Conservation (phyloP, 441 rosid genomes). For the Pelargonium citronellum region DNA sequence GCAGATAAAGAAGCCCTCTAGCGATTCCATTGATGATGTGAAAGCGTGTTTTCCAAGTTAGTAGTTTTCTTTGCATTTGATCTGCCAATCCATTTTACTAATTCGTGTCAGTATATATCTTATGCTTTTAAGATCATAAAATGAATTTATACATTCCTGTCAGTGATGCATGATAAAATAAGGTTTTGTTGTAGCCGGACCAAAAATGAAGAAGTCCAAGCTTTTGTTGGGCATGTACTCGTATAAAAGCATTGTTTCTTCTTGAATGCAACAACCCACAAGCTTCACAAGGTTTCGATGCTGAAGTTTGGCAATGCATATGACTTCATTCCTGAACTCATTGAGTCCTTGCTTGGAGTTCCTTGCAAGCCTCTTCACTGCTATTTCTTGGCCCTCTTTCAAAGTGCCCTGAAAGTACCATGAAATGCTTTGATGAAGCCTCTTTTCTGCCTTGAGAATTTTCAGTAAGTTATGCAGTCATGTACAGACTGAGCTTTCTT, state of each 20-base stretch:
- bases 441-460: background rate
- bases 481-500: no score
- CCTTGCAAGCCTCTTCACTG: conserved; percentile 31
- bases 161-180: background rate
- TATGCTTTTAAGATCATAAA: background rate
- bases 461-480: background rate
- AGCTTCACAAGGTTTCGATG: conserved; percentile 35
- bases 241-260: conserved; percentile 29
- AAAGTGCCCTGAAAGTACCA: conserved; percentile 21
- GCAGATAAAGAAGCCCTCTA: conserved; percentile 19
- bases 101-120: background rate
- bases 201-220: conserved; percentile 38
- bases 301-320: conserved; percentile 31
- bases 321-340: conserved; percentile 34
- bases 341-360: conserved; percentile 30
- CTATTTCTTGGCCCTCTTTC: conserved; percentile 27
- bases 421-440: no score
- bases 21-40: conserved; percentile 17
- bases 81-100: background rate
- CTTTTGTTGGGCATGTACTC: conserved; percentile 35
- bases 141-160: no score
- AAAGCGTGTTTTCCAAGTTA: conserved; percentile 14
- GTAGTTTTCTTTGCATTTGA: background rate
- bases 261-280: conserved; percentile 30
- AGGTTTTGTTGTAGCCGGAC: conserved; percentile 13